Evolutionary conservation across 2,329 filamentous ascomycete species (phyloP).

Genomic region (Emericellopsis cladophorae): DNA sequence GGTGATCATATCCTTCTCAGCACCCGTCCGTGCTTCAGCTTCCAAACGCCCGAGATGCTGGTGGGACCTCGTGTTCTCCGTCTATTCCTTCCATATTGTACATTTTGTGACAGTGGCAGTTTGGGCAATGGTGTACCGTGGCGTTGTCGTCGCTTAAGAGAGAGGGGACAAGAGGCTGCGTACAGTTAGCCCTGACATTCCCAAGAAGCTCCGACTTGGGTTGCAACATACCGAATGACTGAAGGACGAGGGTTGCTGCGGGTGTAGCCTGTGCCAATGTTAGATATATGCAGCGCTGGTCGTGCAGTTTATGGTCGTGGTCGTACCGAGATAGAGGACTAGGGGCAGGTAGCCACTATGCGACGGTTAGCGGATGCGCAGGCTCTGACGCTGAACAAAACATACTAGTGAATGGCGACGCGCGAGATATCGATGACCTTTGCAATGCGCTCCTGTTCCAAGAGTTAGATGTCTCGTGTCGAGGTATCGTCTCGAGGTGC

Average conservation of each 20-base stretch:
- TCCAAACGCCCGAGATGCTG: not conserved
- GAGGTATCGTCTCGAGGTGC: slow-evolving; percentile 3
- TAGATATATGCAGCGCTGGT: slow-evolving; percentile 9
- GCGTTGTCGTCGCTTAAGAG: slow-evolving; percentile 27
- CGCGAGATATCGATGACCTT: slow-evolving; percentile 92
- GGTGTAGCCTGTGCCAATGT: slow-evolving; percentile 59
- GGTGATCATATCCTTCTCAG: no score
- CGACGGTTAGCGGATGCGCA: not conserved
- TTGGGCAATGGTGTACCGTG: not conserved
- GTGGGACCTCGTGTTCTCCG: not conserved
- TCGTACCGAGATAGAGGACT: slow-evolving; percentile 86
- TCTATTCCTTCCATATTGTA: not conserved
- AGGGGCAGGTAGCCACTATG: slow-evolving; percentile 84
- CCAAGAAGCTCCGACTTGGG: no score
- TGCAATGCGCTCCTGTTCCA: slow-evolving; percentile 79
- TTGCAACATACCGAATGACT: slow-evolving; percentile 35
- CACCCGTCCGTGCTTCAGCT: not conserved
- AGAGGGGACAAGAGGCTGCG: slow-evolving; percentile 51
- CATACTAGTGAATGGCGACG: slow-evolving; percentile 91
- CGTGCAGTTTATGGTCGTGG: slow-evolving; percentile 5
- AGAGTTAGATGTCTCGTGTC: slow-evolving; percentile 1
- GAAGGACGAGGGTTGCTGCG: slow-evolving; percentile 85
- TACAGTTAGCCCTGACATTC: slow-evolving; percentile 10
- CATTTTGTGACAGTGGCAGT: not conserved
- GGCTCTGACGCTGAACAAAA: slow-evolving; percentile 2